Conservation (phyloP, 768 basidiomycete genomes). For the Boletus rubroflammeus region DNA sequence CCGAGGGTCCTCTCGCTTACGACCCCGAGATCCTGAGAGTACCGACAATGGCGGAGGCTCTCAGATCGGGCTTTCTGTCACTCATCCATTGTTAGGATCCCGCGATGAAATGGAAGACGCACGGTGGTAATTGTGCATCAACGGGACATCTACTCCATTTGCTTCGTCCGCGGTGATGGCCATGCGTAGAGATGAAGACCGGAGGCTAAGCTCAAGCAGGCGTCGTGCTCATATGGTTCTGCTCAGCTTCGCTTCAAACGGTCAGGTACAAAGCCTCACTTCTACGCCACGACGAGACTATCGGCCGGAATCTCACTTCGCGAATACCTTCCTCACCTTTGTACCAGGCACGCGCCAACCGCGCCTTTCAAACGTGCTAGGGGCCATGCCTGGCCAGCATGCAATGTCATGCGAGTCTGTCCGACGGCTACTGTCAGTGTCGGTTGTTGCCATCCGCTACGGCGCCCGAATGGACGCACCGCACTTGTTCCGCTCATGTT, state of each 20-base stretch:
- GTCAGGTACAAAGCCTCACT: constrained; percentile 1
- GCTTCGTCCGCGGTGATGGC: constrained; percentile 21
- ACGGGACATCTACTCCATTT: background rate
- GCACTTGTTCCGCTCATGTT: constrained; percentile 10
- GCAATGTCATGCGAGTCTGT: background rate
- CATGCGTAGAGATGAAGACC: background rate
- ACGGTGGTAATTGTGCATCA: background rate
- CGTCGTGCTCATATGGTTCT: background rate
- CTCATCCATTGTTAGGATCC: constrained; percentile 7
- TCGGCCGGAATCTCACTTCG: background rate
- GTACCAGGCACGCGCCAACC: background rate
- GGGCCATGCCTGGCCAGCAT: no score
- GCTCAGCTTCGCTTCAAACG: background rate
- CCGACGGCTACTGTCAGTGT: background rate
- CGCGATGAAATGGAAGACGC: constrained; percentile 18
- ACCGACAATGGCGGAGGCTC: constrained; percentile 1
- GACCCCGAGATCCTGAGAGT: background rate
- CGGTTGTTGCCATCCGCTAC: background rate
- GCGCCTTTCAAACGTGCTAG: background rate
- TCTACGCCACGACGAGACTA: constrained; percentile 1
- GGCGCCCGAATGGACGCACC: background rate
- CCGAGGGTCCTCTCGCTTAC: background rate
- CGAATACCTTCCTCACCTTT: background rate
- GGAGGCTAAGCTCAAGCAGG: background rate
- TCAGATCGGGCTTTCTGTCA: constrained; percentile 1